Percentiles rank a stretch among this genome's conserved stretches.
phyloP scores from a whole-genome alignment of 2,329 filamentous ascomycete species.

The Trichophyton benhamiae region DNA sequence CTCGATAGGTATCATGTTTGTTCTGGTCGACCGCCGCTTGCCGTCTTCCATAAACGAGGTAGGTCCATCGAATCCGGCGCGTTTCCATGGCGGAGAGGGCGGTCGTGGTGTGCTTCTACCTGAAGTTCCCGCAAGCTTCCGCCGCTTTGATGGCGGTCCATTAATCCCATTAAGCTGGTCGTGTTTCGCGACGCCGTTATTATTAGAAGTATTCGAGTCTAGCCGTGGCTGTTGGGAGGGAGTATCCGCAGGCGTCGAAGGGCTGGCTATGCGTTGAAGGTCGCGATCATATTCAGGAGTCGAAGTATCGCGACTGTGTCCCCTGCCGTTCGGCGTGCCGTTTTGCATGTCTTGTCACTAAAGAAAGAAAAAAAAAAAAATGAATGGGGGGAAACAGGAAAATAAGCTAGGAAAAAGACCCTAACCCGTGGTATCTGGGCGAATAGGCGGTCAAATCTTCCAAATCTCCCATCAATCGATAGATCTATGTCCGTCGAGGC shows the following conservation, averaged over 20 bases:
- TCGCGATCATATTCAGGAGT: constrained; percentile 21
- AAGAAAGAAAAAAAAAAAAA: constrained; percentile 14
- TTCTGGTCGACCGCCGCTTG: constrained; percentile 48
- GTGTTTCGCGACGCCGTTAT: background rate
- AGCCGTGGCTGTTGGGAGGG: background rate
- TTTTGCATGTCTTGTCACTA: constrained; percentile 37
- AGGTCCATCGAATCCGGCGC: constrained; percentile 68
- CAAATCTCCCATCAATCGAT: constrained; percentile 32
- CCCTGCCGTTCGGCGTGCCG: constrained; percentile 31
- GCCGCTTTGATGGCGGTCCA: constrained; percentile 34
- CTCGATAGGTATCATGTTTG: constrained; percentile 37
- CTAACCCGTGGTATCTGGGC: constrained; percentile 37
- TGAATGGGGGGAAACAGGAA: constrained; percentile 28
- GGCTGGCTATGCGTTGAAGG: constrained; percentile 12
- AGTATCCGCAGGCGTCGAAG: constrained; percentile 1
- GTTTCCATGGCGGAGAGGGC: constrained; percentile 85
- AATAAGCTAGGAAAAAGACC: constrained; percentile 14
- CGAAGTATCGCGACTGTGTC: constrained; percentile 29
- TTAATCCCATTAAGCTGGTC: background rate
- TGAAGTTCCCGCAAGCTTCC: constrained; percentile 30
- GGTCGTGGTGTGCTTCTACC: constrained; percentile 30
- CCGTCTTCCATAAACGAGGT: constrained; percentile 63
- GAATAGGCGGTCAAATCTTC: constrained; percentile 25
- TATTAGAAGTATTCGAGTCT: constrained; percentile 7
- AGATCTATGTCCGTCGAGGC: constrained; percentile 21